Conservation (phyloP, 306 rosid species). For the Hippophae tibetana region DNA sequence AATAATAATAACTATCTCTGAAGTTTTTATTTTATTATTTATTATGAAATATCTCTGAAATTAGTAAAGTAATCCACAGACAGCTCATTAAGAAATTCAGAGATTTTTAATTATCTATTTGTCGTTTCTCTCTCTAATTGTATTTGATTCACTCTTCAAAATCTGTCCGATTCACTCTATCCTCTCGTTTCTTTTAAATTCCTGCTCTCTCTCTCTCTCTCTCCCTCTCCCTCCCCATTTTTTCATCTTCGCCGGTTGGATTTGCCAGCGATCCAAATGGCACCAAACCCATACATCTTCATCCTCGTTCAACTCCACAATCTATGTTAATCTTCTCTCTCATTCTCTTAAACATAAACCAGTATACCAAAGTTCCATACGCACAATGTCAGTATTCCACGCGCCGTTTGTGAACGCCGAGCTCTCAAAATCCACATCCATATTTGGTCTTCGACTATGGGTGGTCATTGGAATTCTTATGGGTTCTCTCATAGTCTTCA, state of each 20-base stretch:
- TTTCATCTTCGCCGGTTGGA: background rate
- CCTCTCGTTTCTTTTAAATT: background rate
- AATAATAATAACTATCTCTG: too few species aligned
- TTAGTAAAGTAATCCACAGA: too few species aligned
- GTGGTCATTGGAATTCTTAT: conserved; percentile 86
- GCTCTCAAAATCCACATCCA: conserved; percentile 70
- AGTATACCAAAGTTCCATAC: background rate
- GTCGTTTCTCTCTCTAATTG: background rate
- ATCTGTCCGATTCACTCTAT: background rate
- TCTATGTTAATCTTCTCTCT: background rate
- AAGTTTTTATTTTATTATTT: too few species aligned
- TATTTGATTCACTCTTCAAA: background rate
- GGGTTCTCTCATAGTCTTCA: conserved; percentile 63
- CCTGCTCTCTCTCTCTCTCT: conserved; percentile 3
- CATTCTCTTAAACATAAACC: background rate
- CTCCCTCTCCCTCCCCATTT: background rate
- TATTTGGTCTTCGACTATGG: conserved; percentile 91
- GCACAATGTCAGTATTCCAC: conserved; percentile 68
- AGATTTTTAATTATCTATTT: too few species aligned
- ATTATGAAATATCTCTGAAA: too few species aligned
- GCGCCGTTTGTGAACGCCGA: conserved; percentile 66
- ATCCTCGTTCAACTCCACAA: background rate
- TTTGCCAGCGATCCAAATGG: conserved; percentile 22
- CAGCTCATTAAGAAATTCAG: too few species aligned
- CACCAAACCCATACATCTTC: background rate